These are phyloP conservation scores for Metschnikowia kunwiensis DNA, from an alignment of 805 yeast species.

Conservation along the genomic window DNA sequence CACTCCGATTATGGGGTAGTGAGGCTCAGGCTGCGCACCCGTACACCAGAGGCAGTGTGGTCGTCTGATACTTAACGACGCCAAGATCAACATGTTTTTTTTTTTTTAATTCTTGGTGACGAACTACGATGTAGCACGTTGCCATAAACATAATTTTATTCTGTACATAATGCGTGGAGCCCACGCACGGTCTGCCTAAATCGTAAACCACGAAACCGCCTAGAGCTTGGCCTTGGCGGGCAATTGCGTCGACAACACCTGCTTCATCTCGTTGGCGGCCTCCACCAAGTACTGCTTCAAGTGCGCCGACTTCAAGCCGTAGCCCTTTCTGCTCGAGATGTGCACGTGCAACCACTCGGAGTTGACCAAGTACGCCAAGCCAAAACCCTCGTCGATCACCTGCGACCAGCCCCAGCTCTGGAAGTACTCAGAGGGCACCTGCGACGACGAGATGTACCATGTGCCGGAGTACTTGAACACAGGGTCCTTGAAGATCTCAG, in stretches of 20 bases:
- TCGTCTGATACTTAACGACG: too few species aligned
- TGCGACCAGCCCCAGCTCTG: constrained; percentile 97
- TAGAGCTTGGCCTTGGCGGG: constrained; percentile 40
- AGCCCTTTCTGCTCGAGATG: constrained; percentile 68
- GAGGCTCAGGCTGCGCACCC: too few species aligned
- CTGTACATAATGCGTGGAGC: too few species aligned
- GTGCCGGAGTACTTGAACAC: constrained; percentile 70
- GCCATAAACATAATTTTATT: too few species aligned
- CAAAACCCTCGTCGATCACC: constrained; percentile 90
- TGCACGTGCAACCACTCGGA: constrained; percentile 82
- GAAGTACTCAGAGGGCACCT: constrained; percentile 73
- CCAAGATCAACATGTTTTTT: too few species aligned
- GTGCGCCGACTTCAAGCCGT: constrained; percentile 53
- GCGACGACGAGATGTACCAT: constrained; percentile 90
- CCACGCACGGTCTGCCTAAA: too few species aligned
- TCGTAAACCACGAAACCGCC: too few species aligned
- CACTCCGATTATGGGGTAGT: too few species aligned
- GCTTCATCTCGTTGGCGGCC: constrained; percentile 79
- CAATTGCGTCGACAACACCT: constrained; percentile 47
- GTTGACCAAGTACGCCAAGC: constrained; percentile 90
- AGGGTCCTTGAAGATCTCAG: constrained; percentile 72
- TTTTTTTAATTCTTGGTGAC: too few species aligned
- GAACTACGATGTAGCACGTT: too few species aligned
- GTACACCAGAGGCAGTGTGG: too few species aligned
- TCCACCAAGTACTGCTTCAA: constrained; percentile 67